Percentiles rank a stretch among this genome's conserved stretches.
Evolutionary conservation across 495 filamentous ascomycete species (phyloP).

Genomic region (Annulohypoxylon nitens): DNA sequence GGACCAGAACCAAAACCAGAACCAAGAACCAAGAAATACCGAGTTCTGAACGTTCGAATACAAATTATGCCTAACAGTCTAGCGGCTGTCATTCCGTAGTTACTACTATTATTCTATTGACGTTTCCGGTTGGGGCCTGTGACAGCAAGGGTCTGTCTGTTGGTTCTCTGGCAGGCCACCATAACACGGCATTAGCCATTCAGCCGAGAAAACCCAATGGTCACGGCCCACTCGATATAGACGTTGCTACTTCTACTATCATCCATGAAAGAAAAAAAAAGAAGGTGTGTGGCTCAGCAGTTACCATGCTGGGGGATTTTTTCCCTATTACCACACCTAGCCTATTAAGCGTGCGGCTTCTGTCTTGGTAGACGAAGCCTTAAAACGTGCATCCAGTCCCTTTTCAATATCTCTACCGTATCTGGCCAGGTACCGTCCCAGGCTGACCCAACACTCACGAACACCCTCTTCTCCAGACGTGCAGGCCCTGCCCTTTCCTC

Average conservation of each 20-base stretch:
- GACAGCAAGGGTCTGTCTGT: constrained; percentile 56
- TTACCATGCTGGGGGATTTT: constrained; percentile 53
- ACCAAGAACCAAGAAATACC: constrained; percentile 13
- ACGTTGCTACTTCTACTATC: constrained; percentile 54
- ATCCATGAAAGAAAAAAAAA: constrained; percentile 52
- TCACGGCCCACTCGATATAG: constrained; percentile 58
- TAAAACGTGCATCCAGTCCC: constrained; percentile 55
- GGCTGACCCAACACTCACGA: constrained; percentile 53
- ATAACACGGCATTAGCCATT: constrained; percentile 68
- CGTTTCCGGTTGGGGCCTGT: constrained; percentile 52
- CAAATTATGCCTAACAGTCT: constrained; percentile 38
- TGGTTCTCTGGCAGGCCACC: constrained; percentile 60
- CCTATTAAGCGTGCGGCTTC: constrained; percentile 58
- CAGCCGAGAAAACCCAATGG: constrained; percentile 64
- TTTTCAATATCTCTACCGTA: constrained; percentile 55
- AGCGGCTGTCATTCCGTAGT: constrained; percentile 46
- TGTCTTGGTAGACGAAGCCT: constrained; percentile 55
- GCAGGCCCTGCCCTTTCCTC: constrained; percentile 60
- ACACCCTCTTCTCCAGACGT: constrained; percentile 53
- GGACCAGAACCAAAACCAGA: too few relatives aligned
- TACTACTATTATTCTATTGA: constrained; percentile 45
- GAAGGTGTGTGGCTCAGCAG: constrained; percentile 64
- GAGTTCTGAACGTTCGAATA: constrained; percentile 24
- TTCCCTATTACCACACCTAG: constrained; percentile 56
- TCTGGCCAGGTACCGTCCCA: constrained; percentile 51